Evolutionary conservation across 495 filamentous ascomycete genomes (phyloP).

Genomic region (Lasiosphaeria hispida): DNA sequence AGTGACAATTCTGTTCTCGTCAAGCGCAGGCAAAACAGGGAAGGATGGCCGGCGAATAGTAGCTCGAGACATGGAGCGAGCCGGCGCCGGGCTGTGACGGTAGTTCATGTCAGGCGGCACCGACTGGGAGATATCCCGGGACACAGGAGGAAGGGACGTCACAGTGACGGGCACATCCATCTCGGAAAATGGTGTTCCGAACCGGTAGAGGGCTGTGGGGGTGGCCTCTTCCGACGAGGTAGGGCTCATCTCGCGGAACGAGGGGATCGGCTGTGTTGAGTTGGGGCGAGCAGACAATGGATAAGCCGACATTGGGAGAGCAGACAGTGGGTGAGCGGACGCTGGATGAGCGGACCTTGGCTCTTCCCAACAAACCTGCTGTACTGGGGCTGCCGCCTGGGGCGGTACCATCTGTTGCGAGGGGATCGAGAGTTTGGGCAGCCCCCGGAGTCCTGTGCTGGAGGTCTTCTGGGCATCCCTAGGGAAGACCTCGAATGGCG

Average conservation of each 20-base stretch:
- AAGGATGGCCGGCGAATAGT: constrained; percentile 58
- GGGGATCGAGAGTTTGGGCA: constrained; percentile 60
- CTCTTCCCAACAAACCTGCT: too few relatives aligned
- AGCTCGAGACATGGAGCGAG: constrained; percentile 53
- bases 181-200: constrained; percentile 80
- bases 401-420: constrained; percentile 18
- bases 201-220: constrained; percentile 59
- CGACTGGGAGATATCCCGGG: constrained; percentile 75
- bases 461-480: constrained; percentile 8
- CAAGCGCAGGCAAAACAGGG: constrained; percentile 54
- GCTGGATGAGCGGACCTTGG: constrained; percentile 5
- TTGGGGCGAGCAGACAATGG: constrained; percentile 27
- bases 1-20: constrained; percentile 45
- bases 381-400: constrained; percentile 4
- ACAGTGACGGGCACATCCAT: constrained; percentile 86
- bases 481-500: constrained; percentile 52
- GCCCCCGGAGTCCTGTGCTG: constrained; percentile 46
- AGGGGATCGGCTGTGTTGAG: constrained; percentile 37
- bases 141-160: constrained; percentile 63
- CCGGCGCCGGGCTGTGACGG: constrained; percentile 42
- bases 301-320: constrained; percentile 20
- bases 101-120: constrained; percentile 91
- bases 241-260: constrained; percentile 52
- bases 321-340: constrained; percentile 21
- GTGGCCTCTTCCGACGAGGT: constrained; percentile 50